Evolutionary conservation across 768 basidiomycete genomes (phyloP), one percentile per base, ranked within the genome.

Genomic region (Tylopilus vinaceipallidus): DNA sequence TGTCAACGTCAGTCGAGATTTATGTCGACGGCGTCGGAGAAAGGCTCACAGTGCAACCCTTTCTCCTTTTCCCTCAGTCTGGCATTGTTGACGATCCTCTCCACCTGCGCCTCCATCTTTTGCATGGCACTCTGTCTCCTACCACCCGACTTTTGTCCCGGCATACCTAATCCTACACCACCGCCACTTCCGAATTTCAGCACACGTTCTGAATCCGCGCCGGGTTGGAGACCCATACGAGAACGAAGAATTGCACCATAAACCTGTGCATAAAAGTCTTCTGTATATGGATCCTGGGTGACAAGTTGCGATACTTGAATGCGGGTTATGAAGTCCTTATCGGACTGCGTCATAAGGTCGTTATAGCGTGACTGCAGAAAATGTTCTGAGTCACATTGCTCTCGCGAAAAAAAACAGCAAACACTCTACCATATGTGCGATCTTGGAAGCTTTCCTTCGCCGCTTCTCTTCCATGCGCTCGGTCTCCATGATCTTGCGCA

Each of bases 261-360:
- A 3, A 98, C 94, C 69, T 98, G 95, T 11, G 94, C 97, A 63
- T 99, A 99, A 67, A 98, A 99, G 66, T 99, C 97, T 55, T 98
- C 95, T 27, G 91, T 84, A 68, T 95, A 98, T 0, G 97, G 97
- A 71, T 99, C 97, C 62, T 91, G 86, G 6, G 94, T 95, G 37
- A 97, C 94, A 35, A 98, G 87, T 63, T 98, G 97, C 2, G 95
- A 98, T 29, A 99, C 91, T 68, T 99, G 97, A 55, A 99, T 98
- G 22, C 97, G 85, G 30, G 97, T 98, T 71, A 99, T 98, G 65
- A 98, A 99, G 64, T 98, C 97, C 73, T 98, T 98, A 76, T 99
- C 97, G 11, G 91, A 94, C 70, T 94, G 92, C 3, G 92, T 93
- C 93, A 95, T 95, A 32, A 95, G 77, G 66, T 94, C 91, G 58